These are phyloP conservation scores for Leccinum broughii DNA, from an alignment of 768 basidiomycete genomes.

Conservation along the genomic window DNA sequence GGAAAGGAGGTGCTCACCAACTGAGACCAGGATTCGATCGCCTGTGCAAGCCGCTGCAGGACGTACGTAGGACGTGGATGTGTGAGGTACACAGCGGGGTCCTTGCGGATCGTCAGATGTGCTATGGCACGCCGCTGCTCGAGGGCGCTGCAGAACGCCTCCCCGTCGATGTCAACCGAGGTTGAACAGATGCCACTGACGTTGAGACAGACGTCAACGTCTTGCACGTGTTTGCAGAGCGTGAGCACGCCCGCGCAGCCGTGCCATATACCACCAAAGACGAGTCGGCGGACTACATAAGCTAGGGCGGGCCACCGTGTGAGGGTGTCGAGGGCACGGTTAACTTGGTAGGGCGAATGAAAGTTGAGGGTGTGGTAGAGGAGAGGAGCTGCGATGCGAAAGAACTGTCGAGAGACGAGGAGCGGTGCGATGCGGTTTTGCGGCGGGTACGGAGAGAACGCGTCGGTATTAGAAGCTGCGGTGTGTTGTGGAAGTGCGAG, in stretches of 20 bases:
- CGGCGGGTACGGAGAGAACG: constrained; percentile 15
- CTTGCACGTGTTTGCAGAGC: constrained; percentile 32
- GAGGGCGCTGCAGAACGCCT: constrained; percentile 45
- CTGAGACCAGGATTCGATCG: constrained; percentile 42
- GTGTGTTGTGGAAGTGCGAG: constrained; percentile 29
- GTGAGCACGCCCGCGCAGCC: constrained; percentile 42
- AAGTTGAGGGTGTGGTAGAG: constrained; percentile 56
- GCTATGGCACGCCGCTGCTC: constrained; percentile 37
- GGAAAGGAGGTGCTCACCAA: constrained; percentile 43
- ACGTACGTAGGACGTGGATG: constrained; percentile 46
- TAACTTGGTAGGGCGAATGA: constrained; percentile 40
- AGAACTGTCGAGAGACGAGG: constrained; percentile 51
- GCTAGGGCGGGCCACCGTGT: constrained; percentile 39
- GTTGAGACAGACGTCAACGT: constrained; percentile 42
- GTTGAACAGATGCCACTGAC: neutral
- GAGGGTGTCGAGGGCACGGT: constrained; percentile 40
- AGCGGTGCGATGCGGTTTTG: constrained; percentile 42
- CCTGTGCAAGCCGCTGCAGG: constrained; percentile 46
- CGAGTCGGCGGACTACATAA: constrained; percentile 40
- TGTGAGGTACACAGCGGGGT: constrained; percentile 53
- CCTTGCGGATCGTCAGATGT: constrained; percentile 55
- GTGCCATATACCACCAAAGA: constrained; percentile 42
- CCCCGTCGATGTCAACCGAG: constrained; percentile 20
- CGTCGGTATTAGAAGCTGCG: constrained; percentile 18
- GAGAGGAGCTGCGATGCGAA: constrained; percentile 57